Evolutionary conservation across 2,329 filamentous ascomycete species (phyloP), one percentile per base, ranked within the genome.

Genomic region (Chrysoporthe austroafricana): DNA sequence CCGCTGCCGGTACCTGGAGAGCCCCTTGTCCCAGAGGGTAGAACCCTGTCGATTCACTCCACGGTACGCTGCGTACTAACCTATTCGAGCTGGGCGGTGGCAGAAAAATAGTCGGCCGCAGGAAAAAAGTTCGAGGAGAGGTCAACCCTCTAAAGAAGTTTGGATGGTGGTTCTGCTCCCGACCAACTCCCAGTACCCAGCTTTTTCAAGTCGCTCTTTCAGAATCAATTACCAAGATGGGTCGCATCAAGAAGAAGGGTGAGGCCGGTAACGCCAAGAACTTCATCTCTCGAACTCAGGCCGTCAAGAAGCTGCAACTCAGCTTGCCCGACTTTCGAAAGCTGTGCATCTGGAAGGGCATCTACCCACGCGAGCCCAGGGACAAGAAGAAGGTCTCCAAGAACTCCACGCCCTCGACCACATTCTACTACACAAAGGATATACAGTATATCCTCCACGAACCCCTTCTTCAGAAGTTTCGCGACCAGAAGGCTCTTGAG

Each of bases 331-430:
- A 99, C 82, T 99, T 99, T 83, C 91, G 96, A 82, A 91, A 97
- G 83, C 87, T 99, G 78, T 99, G 96, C 84, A 99, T 99, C 80
- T 99, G 97, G 91, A 98, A 98, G 85, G 96, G 94, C 75, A 98
- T 99, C 79, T 99, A 97, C 82, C 96, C 96, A 72, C 92, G 96
- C 76, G 96, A 99, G 84, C 96, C 96, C 71, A 89, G 96, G 77
- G 97, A 91, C 84, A 95, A 94, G 85, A 97, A 97, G 85, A 97
- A 97, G 87, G 96, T 92, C 54, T 93, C 91, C 77, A 97, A 96
- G 81, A 93, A 92, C 69, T 89, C 94, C 36, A 97, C 92, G 46
- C 90, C 91, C 70, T 94, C 91, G 66, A 98, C 95, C 39, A 99
- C 96, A 70, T 99, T 98, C 74, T 91, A 91, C 82, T 91, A 91